phyloP scores from a whole-genome alignment of 2,329 filamentous ascomycete genomes.

The Chaetoscypha palmicola region DNA sequence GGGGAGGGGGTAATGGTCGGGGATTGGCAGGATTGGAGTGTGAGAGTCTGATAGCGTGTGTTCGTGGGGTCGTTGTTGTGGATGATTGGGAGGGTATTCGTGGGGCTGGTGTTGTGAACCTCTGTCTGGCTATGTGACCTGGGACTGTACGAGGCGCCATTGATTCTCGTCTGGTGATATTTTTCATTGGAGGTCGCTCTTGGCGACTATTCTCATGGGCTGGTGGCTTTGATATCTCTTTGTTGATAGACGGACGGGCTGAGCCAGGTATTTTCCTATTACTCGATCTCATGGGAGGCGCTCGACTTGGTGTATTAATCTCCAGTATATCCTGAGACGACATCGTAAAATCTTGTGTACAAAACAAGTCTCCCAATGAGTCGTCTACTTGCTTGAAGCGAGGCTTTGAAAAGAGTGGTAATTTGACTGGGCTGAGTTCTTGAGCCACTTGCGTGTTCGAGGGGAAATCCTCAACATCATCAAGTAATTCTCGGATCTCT shows the following conservation, averaged over 20 bases:
- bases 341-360: slow-evolving; percentile 39
- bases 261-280: neutral
- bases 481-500: slow-evolving; percentile 44
- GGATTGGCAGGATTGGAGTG: too few species aligned
- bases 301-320: slow-evolving; percentile 29
- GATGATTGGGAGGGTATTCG: neutral
- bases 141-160: neutral
- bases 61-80: too few species aligned
- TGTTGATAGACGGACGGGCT: neutral
- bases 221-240: slow-evolving; percentile 5
- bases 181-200: too few species aligned
- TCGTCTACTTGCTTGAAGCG: neutral
- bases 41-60: too few species aligned
- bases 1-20: too few species aligned
- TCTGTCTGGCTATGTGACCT: neutral
- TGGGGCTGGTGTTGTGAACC: neutral
- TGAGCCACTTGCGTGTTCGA: slow-evolving; percentile 20
- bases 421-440: slow-evolving; percentile 16
- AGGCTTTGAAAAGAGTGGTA: neutral
- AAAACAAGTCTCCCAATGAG: slow-evolving; percentile 17
- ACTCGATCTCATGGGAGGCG: neutral
- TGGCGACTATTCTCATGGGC: neutral
- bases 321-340: slow-evolving; percentile 43
- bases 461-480: slow-evolving; percentile 32
- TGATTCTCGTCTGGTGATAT: neutral